Base-by-base conservation (phyloP, 2,329 filamentous ascomycete species). In the Leptographium flavum region DNA sequence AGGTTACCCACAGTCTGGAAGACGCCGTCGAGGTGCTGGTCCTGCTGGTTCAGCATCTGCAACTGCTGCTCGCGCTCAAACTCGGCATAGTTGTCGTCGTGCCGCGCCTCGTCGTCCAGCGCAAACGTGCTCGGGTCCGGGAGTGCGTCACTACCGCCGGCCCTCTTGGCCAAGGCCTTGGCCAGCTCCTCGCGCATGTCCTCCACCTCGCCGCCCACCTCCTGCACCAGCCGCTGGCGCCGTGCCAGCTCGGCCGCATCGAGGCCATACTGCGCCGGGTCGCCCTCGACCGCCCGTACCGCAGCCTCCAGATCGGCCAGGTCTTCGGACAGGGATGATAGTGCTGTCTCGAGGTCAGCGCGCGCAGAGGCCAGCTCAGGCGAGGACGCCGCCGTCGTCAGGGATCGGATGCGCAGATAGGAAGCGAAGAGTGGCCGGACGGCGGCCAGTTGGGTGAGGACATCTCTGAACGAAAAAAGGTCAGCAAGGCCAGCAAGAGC, bases 1-100 rank as follows among this genome's bases (percentile, higher is more conserved):
- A 98, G 65, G 59, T 87, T 95, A 3, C 88, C 90, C 22, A 98
- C 92, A 1, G 90, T 96, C 53, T 81, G 77, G 59, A 93, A 94
- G 39, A 98, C 90, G 15, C 84, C 85, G 59, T 96, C 90, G 2
- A 98, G 72, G 55, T 92, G 83, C 64, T 88, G 73, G 60, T 98
- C 92, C 68, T 98, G 92, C 63, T 95, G 87, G 53, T 82, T 77
- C 83, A 98, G 88, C 64, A 98, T 83, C 64, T 88, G 76, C 58
- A 83, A 61, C 67, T 98, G 93, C 60, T 93, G 78, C 64, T 92
- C 81, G 62, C 94, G 83, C 69, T 96, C 90, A 56, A 94, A 88
- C 55, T 81, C 81, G 15, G 81, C 90, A 48, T 75, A 75, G 59
- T 81, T 76, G 43, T 75, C 71, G 8, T 63, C 67, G 9, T 31